Conservation (phyloP, 2,329 filamentous ascomycete species). For the Fusarium mundagurra region DNA sequence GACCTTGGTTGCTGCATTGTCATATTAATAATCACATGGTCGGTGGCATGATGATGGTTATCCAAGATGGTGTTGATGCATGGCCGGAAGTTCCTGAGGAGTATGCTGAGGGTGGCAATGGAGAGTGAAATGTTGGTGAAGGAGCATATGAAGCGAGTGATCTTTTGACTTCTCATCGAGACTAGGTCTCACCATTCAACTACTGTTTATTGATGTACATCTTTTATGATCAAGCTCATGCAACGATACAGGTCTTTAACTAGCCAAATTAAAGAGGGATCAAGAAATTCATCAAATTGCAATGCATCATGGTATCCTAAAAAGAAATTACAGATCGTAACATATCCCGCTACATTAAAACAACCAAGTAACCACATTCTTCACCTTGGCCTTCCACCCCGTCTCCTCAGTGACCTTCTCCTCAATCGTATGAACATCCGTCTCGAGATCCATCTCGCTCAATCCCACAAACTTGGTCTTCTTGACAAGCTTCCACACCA, state of each 20-base stretch:
- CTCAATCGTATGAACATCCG: slow-evolving; percentile 66
- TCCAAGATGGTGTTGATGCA: slow-evolving; percentile 58
- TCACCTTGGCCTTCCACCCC: slow-evolving; percentile 59
- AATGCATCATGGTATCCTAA: not conserved
- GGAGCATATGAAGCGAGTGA: not conserved
- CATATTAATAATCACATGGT: slow-evolving; percentile 64
- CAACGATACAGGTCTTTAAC: not conserved
- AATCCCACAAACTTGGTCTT: slow-evolving; percentile 66
- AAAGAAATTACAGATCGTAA: not conserved
- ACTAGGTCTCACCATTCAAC: slow-evolving; percentile 9
- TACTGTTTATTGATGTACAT: not conserved
- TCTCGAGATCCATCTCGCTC: slow-evolving; percentile 70
- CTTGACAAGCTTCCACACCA: slow-evolving; percentile 77
- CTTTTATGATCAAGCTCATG: not conserved
- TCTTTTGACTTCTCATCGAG: slow-evolving; percentile 3
- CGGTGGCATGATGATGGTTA: slow-evolving; percentile 65
- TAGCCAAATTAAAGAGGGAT: too few relatives aligned
- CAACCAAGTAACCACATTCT: slow-evolving; percentile 47
- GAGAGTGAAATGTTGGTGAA: not conserved
- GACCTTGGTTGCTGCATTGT: slow-evolving; percentile 65
- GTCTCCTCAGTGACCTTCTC: slow-evolving; percentile 39
- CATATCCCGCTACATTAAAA: slow-evolving; percentile 36
- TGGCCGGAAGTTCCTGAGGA: slow-evolving; percentile 55
- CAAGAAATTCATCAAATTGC: not conserved
- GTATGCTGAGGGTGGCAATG: slow-evolving; percentile 44